A percentile compares a stretch with the other conserved stretches of the same genome.
Evolutionary conservation across 306 rosid species (phyloP).

Genomic region (Dicorynia guianensis): DNA sequence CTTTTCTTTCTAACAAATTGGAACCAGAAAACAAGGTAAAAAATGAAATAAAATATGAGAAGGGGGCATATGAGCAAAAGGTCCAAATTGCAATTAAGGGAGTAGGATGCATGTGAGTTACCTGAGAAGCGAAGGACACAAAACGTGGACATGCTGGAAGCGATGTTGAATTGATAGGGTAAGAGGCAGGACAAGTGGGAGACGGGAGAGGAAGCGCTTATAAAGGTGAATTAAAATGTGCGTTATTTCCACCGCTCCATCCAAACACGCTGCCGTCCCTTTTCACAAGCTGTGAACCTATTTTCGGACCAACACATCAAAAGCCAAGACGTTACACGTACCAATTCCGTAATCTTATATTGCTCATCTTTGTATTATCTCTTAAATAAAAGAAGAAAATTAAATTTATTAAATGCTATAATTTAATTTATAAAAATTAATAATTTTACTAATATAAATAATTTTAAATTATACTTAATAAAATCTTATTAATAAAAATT

Average conservation of each 20-base stretch:
- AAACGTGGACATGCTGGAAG: background rate
- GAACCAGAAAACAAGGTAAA: too few relatives aligned
- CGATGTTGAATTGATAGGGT: background rate
- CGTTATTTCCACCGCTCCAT: background rate
- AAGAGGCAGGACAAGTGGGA: background rate
- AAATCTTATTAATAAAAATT: too few relatives aligned
- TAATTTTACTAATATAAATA: too few relatives aligned
- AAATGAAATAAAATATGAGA: background rate
- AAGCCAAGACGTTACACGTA: background rate
- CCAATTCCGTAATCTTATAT: background rate
- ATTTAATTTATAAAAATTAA: too few relatives aligned
- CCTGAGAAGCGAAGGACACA: background rate
- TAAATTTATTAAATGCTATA: too few relatives aligned
- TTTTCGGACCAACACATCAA: conserved; percentile 27
- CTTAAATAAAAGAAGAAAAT: too few relatives aligned
- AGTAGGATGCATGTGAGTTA: background rate
- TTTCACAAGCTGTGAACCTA: background rate
- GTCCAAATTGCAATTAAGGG: background rate
- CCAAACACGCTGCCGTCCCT: background rate
- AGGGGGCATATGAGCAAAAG: background rate
- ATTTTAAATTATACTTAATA: too few relatives aligned
- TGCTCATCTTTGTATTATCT: too few relatives aligned
- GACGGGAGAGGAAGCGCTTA: background rate
- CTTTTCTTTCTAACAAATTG: too few relatives aligned
- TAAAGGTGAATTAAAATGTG: background rate